A percentile compares a stretch with the other conserved stretches of the same genome.
These are phyloP conservation scores for Aspergillus coremiiformis DNA, from an alignment of 495 filamentous ascomycete species.

Conservation along the genomic window DNA sequence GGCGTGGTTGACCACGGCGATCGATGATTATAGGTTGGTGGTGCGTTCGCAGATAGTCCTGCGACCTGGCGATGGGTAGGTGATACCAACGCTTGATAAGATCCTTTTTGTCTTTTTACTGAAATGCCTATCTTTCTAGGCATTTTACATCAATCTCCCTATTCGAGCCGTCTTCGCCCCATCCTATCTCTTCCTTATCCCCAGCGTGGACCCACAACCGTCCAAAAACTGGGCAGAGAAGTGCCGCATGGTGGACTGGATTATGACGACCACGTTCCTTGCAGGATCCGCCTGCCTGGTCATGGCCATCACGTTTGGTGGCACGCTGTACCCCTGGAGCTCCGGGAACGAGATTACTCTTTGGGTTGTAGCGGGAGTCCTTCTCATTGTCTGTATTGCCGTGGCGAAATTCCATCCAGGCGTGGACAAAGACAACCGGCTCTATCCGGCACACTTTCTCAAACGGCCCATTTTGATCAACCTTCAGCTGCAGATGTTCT, in stretches of 20 bases:
- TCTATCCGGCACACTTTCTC: constrained; percentile 47
- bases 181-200: constrained; percentile 50
- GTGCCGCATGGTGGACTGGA: constrained; percentile 30
- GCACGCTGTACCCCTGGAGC: constrained; percentile 46
- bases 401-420: constrained; percentile 48
- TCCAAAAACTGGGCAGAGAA: constrained; percentile 27
- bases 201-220: constrained; percentile 37
- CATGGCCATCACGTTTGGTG: constrained; percentile 51
- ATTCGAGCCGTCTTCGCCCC: constrained; percentile 48
- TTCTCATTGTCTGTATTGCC: constrained; percentile 41
- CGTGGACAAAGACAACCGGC: constrained; percentile 38
- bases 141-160: constrained; percentile 66
- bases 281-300: constrained; percentile 36
- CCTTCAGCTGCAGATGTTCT: neutral
- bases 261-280: constrained; percentile 27
- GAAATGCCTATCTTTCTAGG: neutral
- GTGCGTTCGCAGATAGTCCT: constrained; percentile 47
- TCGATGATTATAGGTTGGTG: constrained; percentile 37
- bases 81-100: too few species aligned
- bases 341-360: constrained; percentile 45
- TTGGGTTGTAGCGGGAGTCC: constrained; percentile 44
- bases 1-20: too few species aligned
- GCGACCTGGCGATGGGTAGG: constrained; percentile 52
- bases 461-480: neutral
- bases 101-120: too few species aligned